A percentile compares a stretch with the other conserved stretches of the same genome.
phyloP scores from a whole-genome alignment of 495 filamentous ascomycete species.

The Penicillium atrosanguineum region DNA sequence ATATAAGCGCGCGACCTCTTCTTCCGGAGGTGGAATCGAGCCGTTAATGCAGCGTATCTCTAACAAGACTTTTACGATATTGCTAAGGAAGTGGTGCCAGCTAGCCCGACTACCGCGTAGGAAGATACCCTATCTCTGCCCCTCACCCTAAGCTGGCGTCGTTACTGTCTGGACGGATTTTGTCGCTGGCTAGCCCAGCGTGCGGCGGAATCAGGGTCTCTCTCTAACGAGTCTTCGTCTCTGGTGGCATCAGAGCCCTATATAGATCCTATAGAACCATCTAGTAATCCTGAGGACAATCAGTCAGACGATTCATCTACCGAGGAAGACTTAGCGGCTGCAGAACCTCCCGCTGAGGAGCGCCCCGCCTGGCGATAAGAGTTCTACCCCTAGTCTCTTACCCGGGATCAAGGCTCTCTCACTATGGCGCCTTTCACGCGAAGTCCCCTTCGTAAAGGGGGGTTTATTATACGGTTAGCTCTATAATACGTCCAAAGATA shows the following conservation, averaged over 20 bases:
- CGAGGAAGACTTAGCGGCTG: not conserved
- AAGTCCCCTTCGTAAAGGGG: not conserved
- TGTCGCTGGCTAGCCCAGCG: not conserved
- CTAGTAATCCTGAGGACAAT: too few relatives aligned
- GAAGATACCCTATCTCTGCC: too few relatives aligned
- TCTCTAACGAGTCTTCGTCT: too few relatives aligned
- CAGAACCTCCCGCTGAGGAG: too few relatives aligned
- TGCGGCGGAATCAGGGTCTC: not conserved
- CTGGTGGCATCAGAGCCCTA: too few relatives aligned
- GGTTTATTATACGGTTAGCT: conserved; percentile 6
- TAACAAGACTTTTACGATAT: not conserved
- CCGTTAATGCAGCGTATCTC: not conserved
- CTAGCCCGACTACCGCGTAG: too few relatives aligned
- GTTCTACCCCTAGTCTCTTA: conserved; percentile 2
- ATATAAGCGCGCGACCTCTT: not conserved
- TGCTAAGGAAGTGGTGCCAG: not conserved
- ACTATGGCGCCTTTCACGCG: not conserved
- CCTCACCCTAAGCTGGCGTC: not conserved
- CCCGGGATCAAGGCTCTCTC: not conserved
- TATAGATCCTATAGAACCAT: too few relatives aligned
- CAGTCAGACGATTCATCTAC: too few relatives aligned
- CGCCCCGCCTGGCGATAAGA: too few relatives aligned
- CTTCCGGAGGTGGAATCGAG: not conserved
- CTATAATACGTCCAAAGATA: conserved; percentile 4
- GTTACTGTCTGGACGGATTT: not conserved